A percentile compares a stretch with the other conserved stretches of the same genome.
phyloP scores from a whole-genome alignment of 306 rosid species.

The Cicer cuneatum region DNA sequence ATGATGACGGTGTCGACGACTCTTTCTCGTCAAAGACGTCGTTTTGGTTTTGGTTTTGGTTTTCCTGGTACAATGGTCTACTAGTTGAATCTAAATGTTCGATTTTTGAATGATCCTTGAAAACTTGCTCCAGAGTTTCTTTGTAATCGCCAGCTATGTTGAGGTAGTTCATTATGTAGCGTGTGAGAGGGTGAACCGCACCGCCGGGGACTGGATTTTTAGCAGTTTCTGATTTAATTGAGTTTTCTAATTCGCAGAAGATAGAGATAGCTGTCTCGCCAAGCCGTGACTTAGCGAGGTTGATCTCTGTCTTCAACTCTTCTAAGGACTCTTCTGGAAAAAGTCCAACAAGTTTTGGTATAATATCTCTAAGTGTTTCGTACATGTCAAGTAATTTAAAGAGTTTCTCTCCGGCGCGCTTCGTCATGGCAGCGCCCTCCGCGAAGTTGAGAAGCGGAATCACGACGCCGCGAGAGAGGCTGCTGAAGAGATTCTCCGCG shows the following conservation, averaged over 20 bases:
- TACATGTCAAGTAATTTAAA: constrained; percentile 73
- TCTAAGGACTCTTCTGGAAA: constrained; percentile 48
- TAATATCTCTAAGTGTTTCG: constrained; percentile 57
- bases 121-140: constrained; percentile 55
- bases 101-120: constrained; percentile 54
- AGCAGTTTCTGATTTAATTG: constrained; percentile 45
- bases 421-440: constrained; percentile 62
- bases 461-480: constrained; percentile 52
- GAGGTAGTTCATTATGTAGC: constrained; percentile 62
- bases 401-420: constrained; percentile 64
- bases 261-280: constrained; percentile 53
- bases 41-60: not conserved
- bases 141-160: constrained; percentile 52
- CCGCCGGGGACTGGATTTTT: constrained; percentile 57
- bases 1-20: constrained; percentile 43
- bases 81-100: constrained; percentile 59
- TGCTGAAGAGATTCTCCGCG: constrained; percentile 48
- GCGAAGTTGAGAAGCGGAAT: constrained; percentile 66
- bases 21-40: not conserved
- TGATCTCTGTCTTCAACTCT: constrained; percentile 54
- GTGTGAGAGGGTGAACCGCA: constrained; percentile 57
- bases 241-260: constrained; percentile 53
- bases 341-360: constrained; percentile 39
- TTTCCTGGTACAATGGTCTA: constrained; percentile 1
- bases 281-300: constrained; percentile 46